Base-by-base conservation (phyloP, 2,329 filamentous ascomycete species). In the Cryoendolithus antarcticus region DNA sequence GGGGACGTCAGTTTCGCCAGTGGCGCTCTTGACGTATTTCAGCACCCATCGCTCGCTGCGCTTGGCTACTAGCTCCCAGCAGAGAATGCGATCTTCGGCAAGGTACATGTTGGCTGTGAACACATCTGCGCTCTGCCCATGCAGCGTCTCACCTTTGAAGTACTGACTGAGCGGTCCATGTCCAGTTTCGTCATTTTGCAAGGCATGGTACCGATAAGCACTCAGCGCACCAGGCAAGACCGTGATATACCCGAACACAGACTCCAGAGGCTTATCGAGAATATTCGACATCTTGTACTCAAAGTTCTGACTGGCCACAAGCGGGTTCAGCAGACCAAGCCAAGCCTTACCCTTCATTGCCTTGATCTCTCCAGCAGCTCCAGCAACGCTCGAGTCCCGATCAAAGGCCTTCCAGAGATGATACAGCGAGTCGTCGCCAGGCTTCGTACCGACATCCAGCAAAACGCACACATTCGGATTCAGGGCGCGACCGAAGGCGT, bases 221-320 rank as follows among this genome's bases (percentile, higher is more conserved):
- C 85, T 93, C 38, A 98, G 73, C 1, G 91, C 91, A 62, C 91
- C 93, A 0, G 91, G 93, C 48, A 98, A 67, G 51, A 98, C 91
- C 4, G 89, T 96, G 51, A 98, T 98, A 58, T 96, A 98, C 2
- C 91, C 91, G 59, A 98, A 98, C 0, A 94, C 89, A 0, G 86
- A 94, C 60, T 98, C 91, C 2, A 98, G 69, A 0, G 91, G 91
- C 62, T 98, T 98, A 60, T 98, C 91, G 19, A 98, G 71, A 53
- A 98, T 98, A 54, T 98, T 98, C 31, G 86, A 94, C 86, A 98
- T 95, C 63, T 98, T 98, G 70, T 98, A 98, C 67, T 98, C 91
- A 50, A 98, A 98, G 59, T 98, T 98, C 55, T 98, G 91, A 34
- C 86, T 93, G 0, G 91, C 91, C 10, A 98, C 89, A 4, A 98